Base-by-base conservation (phyloP, 2,329 filamentous ascomycete genomes). In the Aspergillus pseudonomiae region DNA sequence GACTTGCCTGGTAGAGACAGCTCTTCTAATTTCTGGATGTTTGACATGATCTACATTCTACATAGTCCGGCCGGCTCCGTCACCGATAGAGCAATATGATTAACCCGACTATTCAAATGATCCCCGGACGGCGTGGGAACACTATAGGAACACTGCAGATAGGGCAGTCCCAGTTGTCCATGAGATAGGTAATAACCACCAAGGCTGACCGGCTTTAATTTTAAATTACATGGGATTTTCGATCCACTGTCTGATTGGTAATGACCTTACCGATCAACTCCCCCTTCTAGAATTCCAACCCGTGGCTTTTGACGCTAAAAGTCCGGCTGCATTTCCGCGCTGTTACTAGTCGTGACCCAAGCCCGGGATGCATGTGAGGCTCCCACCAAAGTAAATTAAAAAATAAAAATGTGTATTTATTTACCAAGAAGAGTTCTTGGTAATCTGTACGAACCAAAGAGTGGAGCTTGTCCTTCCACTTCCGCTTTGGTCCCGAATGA, bases 251-350 rank as follows among this genome's bases (percentile, higher is more conserved):
- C 57, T 53, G 16, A 34, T 24, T 52, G 28, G 57, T 59, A 50
- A 41, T 46, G 16, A 24, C 43, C 16, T 19, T 46, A 48, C 45
- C 57, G 57, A 59, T 59, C 57, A 41, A 24, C 43, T 45, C 58
- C 48, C 45, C 34, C 48, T 60, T 60, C 58, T 41, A 60, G 58
- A 60, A 60, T 60, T 50, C 48, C 26, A 60, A 45, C 46, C 58
- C 48, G 58, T 60, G 58, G 58, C 58, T 54, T 41, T 59, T 24
- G 48, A 54, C 58, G 26, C 58, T 60, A 60, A 60, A 36, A 41
- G 43, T 36, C 58, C 58, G 58, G 58, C 58, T 60, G 58, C 58
- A 60, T 39, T 60, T 60, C 58, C 58, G 58, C 58, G 58, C 48
- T 50, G 28, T 36, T 24, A 28, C 46, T 60, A 60, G 58, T 28